Base-by-base conservation (phyloP, 163 green algal genomes). In the Scenedesmus sp. region DNA sequence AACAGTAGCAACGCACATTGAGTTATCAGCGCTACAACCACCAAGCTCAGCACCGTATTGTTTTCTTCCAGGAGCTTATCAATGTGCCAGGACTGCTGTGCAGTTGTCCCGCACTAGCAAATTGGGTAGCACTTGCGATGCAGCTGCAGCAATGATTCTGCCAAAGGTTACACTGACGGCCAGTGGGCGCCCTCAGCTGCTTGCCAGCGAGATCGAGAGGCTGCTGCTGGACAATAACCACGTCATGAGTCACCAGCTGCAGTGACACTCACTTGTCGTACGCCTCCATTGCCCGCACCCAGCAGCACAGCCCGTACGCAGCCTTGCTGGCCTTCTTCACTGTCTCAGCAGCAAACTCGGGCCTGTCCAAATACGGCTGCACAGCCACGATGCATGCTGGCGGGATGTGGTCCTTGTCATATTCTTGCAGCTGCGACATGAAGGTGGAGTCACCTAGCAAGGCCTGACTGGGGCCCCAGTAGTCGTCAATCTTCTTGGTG, bases 241-340 rank as follows among this genome's bases (percentile, higher is more conserved):
- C 34, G 34, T 46, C 34, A 46, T 46, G 34, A 46, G 34, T 7
- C 59, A 6, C 23, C 88, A 23, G 0, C 62, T 13, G 10, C 2
- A 74, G 46, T 9, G 13, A 54, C 15, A 64, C 90, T 73, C 86
- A 93, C 92, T 86, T 95, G 94, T 98, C 95, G 91, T 98, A 98
- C 1, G 95, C 92, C 90, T 98, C 96, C 96, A 98, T 98, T 77
- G 97, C 97, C 15, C 95, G 91, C 56, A 97, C 96, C 97, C 97
- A 98, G 88, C 94, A 96, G 88, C 95, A 97, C 54, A 98, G 93
- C 0, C 96, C 96, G 88, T 96, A 95, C n/a, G 95, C 96, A 3
- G 96, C 96, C 82, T 93, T 93, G 34, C 95, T 96, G 5, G 94
- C 94, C 67, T 95, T 92, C 34, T 90, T 90, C 16, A 92, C 89